Conservation (phyloP, 352 stramenopile species). For the Pythium phragmitis region DNA sequence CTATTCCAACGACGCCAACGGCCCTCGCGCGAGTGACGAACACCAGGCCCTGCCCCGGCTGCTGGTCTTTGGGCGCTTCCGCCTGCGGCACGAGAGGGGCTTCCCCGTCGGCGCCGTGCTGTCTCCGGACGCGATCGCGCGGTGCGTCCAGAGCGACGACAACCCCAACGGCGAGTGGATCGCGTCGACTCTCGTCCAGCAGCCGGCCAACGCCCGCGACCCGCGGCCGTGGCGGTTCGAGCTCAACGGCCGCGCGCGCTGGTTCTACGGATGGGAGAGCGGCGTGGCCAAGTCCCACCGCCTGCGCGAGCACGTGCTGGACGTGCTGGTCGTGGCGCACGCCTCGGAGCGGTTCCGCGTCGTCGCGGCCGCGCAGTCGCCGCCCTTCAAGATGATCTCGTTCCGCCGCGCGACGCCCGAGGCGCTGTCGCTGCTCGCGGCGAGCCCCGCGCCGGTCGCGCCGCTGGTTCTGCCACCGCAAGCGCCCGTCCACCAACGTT, state of each 20-base stretch:
- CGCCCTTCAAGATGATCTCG: slow-evolving; percentile 23
- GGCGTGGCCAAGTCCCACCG: slow-evolving; percentile 55
- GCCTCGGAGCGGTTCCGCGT: slow-evolving; percentile 7
- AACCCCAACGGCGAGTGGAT: slow-evolving; percentile 62
- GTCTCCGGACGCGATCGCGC: slow-evolving; percentile 23
- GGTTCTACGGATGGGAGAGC: slow-evolving; percentile 72
- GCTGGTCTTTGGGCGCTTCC: slow-evolving; percentile 46
- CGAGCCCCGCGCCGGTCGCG: slow-evolving; percentile 5
- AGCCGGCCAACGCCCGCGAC: background rate
- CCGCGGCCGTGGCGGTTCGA: slow-evolving; percentile 27
- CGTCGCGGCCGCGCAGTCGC: slow-evolving; percentile 7
- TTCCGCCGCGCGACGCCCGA: slow-evolving; percentile 22
- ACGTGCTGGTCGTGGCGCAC: slow-evolving; percentile 19
- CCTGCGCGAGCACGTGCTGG: slow-evolving; percentile 51
- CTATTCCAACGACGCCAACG: background rate
- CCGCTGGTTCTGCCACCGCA: too few species aligned
- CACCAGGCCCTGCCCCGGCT: slow-evolving; percentile 19
- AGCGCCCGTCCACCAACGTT: background rate
- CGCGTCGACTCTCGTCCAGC: slow-evolving; percentile 21
- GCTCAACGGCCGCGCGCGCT: slow-evolving; percentile 48
- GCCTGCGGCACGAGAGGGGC: slow-evolving; percentile 30
- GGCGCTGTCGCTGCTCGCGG: slow-evolving; percentile 5
- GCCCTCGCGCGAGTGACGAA: background rate
- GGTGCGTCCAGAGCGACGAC: slow-evolving; percentile 45
- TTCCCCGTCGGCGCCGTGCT: slow-evolving; percentile 21